Conservation (phyloP, 768 basidiomycete species). For the Xerocomus potaroensis region DNA sequence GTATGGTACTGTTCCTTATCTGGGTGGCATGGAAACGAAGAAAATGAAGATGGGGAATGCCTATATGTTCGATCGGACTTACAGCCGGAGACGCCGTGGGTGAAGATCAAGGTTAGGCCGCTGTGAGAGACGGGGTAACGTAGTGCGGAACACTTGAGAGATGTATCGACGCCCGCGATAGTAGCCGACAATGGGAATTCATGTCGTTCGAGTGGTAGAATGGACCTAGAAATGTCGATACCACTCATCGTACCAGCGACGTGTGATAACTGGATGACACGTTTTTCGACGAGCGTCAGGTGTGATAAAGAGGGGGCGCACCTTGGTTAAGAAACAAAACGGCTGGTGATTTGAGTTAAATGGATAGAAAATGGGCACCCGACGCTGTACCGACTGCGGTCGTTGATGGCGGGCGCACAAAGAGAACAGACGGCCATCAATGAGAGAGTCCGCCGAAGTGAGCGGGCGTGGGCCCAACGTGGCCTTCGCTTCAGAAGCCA, state of each 20-base stretch:
- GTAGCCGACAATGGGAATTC: slow-evolving; percentile 14
- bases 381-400: background rate
- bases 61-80: background rate
- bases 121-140: slow-evolving; percentile 22
- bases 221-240: background rate
- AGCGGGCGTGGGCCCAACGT: background rate
- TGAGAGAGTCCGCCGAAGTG: no score
- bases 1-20: slow-evolving; percentile 30
- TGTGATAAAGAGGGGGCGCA: background rate
- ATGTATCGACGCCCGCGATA: slow-evolving; percentile 10
- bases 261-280: background rate
- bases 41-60: background rate
- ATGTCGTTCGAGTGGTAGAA: slow-evolving; percentile 16
- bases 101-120: slow-evolving; percentile 25
- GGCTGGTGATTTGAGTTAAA: background rate
- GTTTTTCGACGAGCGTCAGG: background rate
- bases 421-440: background rate
- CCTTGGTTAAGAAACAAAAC: background rate
- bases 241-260: background rate
- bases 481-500: background rate
- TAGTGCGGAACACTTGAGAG: slow-evolving; percentile 21
- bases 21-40: background rate
- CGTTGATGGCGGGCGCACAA: background rate
- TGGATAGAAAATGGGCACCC: background rate
- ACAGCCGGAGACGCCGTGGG: slow-evolving; percentile 28